Evolutionary conservation across 345 rosid genomes (phyloP).

Genomic region (Alliaria petiolata): DNA sequence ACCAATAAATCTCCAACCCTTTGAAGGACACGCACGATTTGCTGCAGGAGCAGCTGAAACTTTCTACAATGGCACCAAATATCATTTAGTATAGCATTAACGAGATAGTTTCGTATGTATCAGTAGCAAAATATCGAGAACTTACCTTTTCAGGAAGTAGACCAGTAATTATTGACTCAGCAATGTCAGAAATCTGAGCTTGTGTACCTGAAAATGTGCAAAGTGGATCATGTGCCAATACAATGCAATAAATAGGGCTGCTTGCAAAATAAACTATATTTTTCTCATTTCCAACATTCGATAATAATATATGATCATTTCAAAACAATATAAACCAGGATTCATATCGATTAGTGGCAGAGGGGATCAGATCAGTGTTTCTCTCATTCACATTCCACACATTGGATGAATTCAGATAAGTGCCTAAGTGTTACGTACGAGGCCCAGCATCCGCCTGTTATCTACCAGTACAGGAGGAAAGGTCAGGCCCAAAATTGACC

Average conservation of each 20-base stretch:
- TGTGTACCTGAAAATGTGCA: slow-evolving; percentile 54
- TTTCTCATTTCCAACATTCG: neutral
- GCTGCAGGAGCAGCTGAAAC: neutral
- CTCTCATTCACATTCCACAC: neutral
- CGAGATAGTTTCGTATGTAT: too few relatives aligned
- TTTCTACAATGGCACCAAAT: slow-evolving; percentile 13
- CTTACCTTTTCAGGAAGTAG: slow-evolving; percentile 35
- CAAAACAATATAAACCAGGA: neutral
- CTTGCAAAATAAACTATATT: neutral
- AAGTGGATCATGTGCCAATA: neutral
- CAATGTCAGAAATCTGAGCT: slow-evolving; percentile 61
- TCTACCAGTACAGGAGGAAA: too few relatives aligned
- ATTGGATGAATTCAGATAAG: neutral
- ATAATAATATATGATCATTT: neutral
- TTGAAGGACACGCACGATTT: slow-evolving; percentile 11
- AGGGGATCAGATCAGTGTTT: neutral
- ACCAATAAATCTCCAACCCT: neutral
- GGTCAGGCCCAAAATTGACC: too few relatives aligned
- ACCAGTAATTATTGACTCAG: slow-evolving; percentile 61
- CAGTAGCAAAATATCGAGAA: neutral
- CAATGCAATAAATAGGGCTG: neutral
- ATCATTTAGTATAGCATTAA: slow-evolving; percentile 7
- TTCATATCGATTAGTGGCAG: neutral
- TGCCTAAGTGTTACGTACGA: too few relatives aligned
- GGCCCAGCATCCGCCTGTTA: too few relatives aligned